Conservation (phyloP, 1,284 basidiomycete species). For the Rhodotorula sp. region DNA sequence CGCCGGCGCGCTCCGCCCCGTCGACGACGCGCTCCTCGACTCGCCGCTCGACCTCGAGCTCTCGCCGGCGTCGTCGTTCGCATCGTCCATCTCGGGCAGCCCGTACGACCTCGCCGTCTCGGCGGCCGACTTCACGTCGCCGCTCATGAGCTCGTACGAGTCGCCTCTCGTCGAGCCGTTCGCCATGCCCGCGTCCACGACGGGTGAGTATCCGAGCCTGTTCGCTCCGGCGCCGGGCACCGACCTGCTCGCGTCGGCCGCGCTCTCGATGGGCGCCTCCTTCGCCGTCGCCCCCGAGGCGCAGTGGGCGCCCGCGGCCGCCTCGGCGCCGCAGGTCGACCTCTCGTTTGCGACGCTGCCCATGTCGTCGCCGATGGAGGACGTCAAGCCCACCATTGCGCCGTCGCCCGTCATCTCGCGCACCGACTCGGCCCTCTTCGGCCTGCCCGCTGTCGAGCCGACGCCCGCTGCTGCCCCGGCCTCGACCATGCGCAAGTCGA, state of each 20-base stretch:
- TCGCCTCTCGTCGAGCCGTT: conserved; percentile 17
- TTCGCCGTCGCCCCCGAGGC: neutral
- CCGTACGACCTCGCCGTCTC: conserved; percentile 14
- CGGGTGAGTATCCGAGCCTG: conserved; percentile 15
- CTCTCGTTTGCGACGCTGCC: neutral
- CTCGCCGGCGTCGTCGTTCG: conserved; percentile 28
- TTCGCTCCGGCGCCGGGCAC: conserved; percentile 1
- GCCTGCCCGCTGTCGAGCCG: conserved; percentile 1
- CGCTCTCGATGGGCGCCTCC: neutral
- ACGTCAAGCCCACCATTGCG: conserved; percentile 25
- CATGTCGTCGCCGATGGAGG: conserved; percentile 16
- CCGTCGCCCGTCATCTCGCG: conserved; percentile 7
- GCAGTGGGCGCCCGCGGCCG: conserved; percentile 1
- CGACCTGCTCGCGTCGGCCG: conserved; percentile 1
- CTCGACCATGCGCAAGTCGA: conserved; percentile 21
- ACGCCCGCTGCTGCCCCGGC: neutral
- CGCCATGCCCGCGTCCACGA: neutral
- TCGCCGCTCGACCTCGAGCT: conserved; percentile 40
- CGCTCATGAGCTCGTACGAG: conserved; percentile 4
- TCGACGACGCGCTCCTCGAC: conserved; percentile 41
- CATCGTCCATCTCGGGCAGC: conserved; percentile 4
- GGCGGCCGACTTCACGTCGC: conserved; percentile 26
- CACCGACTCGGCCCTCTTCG: conserved; percentile 18
- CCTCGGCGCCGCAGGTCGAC: neutral
- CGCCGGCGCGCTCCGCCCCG: conserved; percentile 19